Percentiles rank a stretch among this genome's conserved stretches.
These are phyloP conservation scores for Botrytis cinerea DNA, from an alignment of 2,329 filamentous ascomycete genomes.

Conservation along the genomic window DNA sequence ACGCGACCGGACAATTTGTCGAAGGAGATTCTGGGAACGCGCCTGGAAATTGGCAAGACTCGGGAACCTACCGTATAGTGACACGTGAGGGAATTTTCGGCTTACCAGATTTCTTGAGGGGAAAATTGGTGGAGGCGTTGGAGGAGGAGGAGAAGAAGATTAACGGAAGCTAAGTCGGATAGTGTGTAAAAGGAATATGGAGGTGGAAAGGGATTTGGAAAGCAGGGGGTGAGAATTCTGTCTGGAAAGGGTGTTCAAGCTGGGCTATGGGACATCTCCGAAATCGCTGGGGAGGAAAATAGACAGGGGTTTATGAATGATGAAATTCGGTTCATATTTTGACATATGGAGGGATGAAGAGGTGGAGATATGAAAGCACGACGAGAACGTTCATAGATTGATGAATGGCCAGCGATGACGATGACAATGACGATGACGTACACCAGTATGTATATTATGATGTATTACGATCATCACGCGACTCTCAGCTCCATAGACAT, in stretches of 20 bases:
- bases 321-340: not conserved
- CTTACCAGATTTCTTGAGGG: constrained; percentile 55
- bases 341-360: not conserved
- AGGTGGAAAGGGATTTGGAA: not conserved
- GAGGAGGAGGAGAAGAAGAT: constrained; percentile 50
- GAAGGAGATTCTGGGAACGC: constrained; percentile 27
- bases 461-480: constrained; percentile 8
- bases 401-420: not conserved
- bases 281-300: not conserved
- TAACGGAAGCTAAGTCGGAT: not conserved
- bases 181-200: constrained; percentile 28
- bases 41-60: constrained; percentile 56
- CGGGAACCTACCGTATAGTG: constrained; percentile 63
- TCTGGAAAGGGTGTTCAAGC: not conserved
- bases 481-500: not conserved
- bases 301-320: not conserved
- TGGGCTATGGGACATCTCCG: not conserved
- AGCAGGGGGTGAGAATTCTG: no score
- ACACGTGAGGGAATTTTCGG: constrained; percentile 66
- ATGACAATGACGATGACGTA: not conserved
- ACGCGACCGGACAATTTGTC: constrained; percentile 54
- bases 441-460: constrained; percentile 11
- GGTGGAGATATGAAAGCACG: not conserved
- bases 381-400: not conserved
- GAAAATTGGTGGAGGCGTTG: constrained; percentile 56